Conservation (phyloP, 1,284 basidiomycete genomes). For the Irpex sp. region DNA sequence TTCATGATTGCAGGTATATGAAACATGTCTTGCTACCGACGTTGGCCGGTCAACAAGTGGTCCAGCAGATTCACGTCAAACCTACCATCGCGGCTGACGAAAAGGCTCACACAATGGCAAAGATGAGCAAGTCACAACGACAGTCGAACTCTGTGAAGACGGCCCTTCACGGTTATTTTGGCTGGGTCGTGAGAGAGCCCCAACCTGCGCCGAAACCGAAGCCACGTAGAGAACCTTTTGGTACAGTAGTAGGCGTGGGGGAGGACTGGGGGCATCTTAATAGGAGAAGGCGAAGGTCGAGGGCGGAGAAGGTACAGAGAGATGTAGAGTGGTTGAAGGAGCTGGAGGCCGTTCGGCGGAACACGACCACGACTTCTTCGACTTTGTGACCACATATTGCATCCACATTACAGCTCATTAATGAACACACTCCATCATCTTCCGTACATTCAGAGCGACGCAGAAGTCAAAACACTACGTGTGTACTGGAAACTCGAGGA, state of each 20-base stretch:
- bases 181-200: conserved; percentile 31
- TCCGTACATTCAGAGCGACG: too few relatives aligned
- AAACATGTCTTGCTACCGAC: conserved; percentile 50
- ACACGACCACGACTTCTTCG: conserved; percentile 4
- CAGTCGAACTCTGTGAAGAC: not conserved
- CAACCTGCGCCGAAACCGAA: conserved; percentile 14
- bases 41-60: conserved; percentile 33
- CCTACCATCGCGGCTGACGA: conserved; percentile 29
- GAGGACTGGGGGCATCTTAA: conserved; percentile 56
- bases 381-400: not conserved
- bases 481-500: too few relatives aligned
- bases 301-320: conserved; percentile 27
- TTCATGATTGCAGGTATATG: conserved; percentile 43
- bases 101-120: not conserved
- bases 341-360: conserved; percentile 20
- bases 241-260: conserved; percentile 45
- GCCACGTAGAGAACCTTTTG: conserved; percentile 25
- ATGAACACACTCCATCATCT: too few relatives aligned
- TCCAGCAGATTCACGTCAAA: conserved; percentile 41
- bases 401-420: too few relatives aligned
- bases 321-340: conserved; percentile 31
- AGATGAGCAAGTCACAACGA: not conserved
- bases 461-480: too few relatives aligned
- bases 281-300: conserved; percentile 42
- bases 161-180: conserved; percentile 23